Evolutionary conservation across 2,329 filamentous ascomycete species (phyloP), one percentile per base, ranked within the genome.

Genomic region (Didymella exigua): DNA sequence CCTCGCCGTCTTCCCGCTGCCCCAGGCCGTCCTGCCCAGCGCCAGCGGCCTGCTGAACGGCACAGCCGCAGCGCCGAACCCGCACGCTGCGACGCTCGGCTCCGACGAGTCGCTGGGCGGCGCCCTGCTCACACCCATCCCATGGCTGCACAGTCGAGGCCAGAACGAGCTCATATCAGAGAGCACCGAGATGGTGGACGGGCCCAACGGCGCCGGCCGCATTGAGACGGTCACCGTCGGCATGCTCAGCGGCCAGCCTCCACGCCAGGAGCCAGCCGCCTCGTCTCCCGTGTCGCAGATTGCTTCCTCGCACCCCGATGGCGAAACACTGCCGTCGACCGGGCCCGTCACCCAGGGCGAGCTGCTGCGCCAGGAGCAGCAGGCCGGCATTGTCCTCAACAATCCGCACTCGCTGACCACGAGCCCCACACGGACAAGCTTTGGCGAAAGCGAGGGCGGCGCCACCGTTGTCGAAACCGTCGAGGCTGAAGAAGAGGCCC

Each of bases 31-130:
- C 7, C 68, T 77, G 59, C 70, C 75, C 5, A 76, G 76, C 40
- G 82, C 83, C 46, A 76, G 75, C 76, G 59, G 73, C 70, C 73
- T 81, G 47, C 74, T 81, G 47, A 93, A 95, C 68, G 90, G 89
- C 23, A 74, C 81, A 7, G 78, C 81, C n/a, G 57, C 62, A 2
- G 79, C 83, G 16, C 59, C 58, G 3, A 42, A 52, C 33, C 74
- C 73, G 59, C 62, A 75, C 62, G 65, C 75, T 4, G 61, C 67
- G 0, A 63, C 76, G 0, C 78, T 93, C 6, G 93, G 91, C 2
- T 91, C 89, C 43, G 93, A 98, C 66, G 93, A 97, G 72, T 89
- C 89, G 11, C 79, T 98, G 1, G 93, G 93, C 19, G 95, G 95
- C 6, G 95, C 95, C 0, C 81, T 97, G 16, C 81, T 99, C 44